phyloP scores from a whole-genome alignment of 495 filamentous ascomycete genomes.

The Parathielavia appendiculata region DNA sequence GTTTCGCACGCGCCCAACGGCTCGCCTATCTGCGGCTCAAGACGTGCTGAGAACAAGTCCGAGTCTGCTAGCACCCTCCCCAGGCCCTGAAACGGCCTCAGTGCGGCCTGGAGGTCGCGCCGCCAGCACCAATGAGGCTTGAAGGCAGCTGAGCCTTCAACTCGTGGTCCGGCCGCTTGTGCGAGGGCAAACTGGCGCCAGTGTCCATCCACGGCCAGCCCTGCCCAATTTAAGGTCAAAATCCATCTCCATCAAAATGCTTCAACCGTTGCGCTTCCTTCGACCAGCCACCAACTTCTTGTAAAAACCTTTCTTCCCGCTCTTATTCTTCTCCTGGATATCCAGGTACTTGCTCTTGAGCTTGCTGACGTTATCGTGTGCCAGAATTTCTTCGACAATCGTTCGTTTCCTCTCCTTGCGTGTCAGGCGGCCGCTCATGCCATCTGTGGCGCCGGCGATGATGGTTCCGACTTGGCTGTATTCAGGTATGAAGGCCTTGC shows the following conservation, averaged over 20 bases:
- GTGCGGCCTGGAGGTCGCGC: neutral
- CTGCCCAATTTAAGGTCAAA: neutral
- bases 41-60: neutral
- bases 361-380: slow-evolving; percentile 46
- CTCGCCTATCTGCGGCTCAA: neutral
- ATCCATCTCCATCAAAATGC: neutral
- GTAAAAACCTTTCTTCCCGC: slow-evolving; percentile 29
- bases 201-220: neutral
- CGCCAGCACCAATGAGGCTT: neutral
- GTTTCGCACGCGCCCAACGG: neutral
- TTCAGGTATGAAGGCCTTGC: slow-evolving; percentile 61
- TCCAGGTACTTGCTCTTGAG: slow-evolving; percentile 36
- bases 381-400: slow-evolving; percentile 82
- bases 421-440: slow-evolving; percentile 66
- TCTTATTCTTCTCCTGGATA: slow-evolving; percentile 33
- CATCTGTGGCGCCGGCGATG: slow-evolving; percentile 85
- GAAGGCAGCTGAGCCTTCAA: neutral
- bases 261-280: slow-evolving; percentile 26
- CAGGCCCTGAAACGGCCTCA: neutral
- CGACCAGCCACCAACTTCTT: slow-evolving; percentile 31
- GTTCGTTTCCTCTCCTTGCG: slow-evolving; percentile 87
- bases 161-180: neutral
- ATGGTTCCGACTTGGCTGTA: slow-evolving; percentile 87
- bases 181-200: neutral
- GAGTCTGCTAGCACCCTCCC: neutral